Percentiles rank a stretch among this genome's conserved stretches.
These are phyloP conservation scores for Pestalotiopsis sp. DNA, from an alignment of 2,329 filamentous ascomycete genomes.

Conservation along the genomic window DNA sequence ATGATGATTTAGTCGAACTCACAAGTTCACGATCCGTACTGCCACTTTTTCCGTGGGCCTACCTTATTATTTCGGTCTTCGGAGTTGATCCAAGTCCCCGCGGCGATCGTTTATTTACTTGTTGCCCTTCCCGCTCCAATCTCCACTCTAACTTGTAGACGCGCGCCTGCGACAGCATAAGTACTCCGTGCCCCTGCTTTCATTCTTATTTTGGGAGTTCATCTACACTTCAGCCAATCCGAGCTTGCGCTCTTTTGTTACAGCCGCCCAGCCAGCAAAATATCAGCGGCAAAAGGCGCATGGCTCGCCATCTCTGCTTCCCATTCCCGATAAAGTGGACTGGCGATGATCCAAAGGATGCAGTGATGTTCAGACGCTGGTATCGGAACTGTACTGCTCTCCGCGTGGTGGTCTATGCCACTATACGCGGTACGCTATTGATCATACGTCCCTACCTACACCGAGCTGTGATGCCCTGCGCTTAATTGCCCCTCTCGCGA, in stretches of 20 bases:
- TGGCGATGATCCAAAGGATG: neutral
- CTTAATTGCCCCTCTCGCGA: no score
- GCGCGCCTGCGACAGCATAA: constrained; percentile 24
- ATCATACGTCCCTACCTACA: no score
- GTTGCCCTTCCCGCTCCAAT: neutral
- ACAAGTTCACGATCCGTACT: no score
- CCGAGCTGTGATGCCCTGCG: no score
- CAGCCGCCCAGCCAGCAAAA: neutral
- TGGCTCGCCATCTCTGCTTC: neutral
- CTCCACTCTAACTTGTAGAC: constrained; percentile 20
- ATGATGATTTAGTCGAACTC: no score
- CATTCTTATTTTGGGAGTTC: constrained; percentile 12
- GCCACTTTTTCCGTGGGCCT: neutral
- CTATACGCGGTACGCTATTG: no score
- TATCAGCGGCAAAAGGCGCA: neutral
- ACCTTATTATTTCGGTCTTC: neutral
- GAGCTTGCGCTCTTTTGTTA: neutral
- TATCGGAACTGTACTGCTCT: no score
- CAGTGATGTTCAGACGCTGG: no score
- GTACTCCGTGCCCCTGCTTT: neutral
- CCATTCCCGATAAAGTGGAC: neutral
- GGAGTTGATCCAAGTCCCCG: constrained; percentile 2
- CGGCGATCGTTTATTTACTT: constrained; percentile 13
- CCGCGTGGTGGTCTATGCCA: no score
- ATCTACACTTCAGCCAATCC: constrained; percentile 11